These are phyloP conservation scores for Globisporangium spinosum DNA, from an alignment of 352 stramenopile genomes.

Conservation along the genomic window DNA sequence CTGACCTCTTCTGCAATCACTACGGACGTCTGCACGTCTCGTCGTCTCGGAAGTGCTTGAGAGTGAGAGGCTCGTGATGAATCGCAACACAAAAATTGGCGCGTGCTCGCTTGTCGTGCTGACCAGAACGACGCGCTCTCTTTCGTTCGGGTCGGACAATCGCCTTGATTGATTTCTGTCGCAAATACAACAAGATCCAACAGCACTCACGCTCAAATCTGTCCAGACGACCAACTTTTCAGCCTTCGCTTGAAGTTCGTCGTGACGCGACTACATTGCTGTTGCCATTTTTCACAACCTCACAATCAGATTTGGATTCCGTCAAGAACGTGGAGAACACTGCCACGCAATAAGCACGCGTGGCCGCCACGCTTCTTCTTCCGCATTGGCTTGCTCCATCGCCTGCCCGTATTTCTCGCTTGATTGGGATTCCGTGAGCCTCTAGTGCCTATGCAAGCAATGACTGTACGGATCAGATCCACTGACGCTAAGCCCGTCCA, in stretches of 20 bases:
- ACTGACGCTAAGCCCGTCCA: too few relatives aligned
- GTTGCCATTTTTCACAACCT: neutral
- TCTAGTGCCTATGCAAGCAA: too few relatives aligned
- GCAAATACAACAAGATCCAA: neutral
- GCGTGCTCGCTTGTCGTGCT: neutral
- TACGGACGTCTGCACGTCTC: too few relatives aligned
- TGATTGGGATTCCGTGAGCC: too few relatives aligned
- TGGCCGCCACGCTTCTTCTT: neutral
- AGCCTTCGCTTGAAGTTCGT: neutral
- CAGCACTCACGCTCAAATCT: neutral
- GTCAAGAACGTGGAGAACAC: neutral
- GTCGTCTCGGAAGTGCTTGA: too few relatives aligned
- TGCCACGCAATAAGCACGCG: neutral
- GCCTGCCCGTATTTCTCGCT: too few relatives aligned
- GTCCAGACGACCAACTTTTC: neutral
- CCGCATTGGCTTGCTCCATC: too few relatives aligned
- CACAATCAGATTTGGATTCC: neutral
- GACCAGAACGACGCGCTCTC: neutral
- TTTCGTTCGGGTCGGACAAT: neutral
- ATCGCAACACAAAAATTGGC: neutral
- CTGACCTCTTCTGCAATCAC: neutral
- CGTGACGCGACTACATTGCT: neutral
- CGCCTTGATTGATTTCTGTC: slow-evolving; percentile 1
- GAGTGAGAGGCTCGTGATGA: neutral
- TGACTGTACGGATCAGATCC: neutral